Evolutionary conservation across 768 basidiomycete genomes (phyloP).

Genomic region (Lactarius sanguifluus): DNA sequence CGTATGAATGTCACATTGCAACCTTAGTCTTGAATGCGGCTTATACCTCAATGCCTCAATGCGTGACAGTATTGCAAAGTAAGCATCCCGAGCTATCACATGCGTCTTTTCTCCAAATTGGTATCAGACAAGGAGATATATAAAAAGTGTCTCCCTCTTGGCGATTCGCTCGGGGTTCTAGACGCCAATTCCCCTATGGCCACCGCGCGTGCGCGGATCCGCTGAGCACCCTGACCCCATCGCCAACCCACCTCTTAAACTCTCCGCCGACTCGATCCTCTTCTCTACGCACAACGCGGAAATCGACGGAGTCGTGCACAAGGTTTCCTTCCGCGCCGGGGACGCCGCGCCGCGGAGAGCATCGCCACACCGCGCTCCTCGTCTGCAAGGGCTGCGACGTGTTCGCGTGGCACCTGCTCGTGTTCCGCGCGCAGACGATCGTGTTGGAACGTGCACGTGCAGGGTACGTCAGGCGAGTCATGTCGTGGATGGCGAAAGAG

Average conservation of each 20-base stretch:
- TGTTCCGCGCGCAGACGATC: neutral
- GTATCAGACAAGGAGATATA: no score
- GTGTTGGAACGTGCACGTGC: no score
- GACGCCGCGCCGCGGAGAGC: conserved; percentile 45
- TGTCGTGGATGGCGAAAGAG: conserved; percentile 44
- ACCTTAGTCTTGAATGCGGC: no score
- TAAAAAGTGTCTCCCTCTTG: no score
- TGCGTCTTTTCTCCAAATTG: no score
- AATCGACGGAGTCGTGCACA: conserved; percentile 42
- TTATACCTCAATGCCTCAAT: no score
- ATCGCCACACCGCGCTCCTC: neutral
- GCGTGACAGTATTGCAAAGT: no score
- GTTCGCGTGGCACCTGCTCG: neutral
- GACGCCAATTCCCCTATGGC: no score
- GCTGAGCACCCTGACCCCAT: neutral
- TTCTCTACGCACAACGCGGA: conserved; percentile 33
- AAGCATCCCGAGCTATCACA: no score
- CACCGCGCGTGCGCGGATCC: neutral
- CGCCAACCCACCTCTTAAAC: conserved; percentile 78
- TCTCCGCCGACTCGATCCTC: neutral
- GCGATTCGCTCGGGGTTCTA: no score
- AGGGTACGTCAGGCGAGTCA: conserved; percentile 81
- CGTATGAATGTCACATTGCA: no score
- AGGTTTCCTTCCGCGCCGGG: conserved; percentile 67
- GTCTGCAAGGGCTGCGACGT: conserved; percentile 13